Base-by-base conservation (phyloP, 306 rosid species). In the Ochetophila trinervis region DNA sequence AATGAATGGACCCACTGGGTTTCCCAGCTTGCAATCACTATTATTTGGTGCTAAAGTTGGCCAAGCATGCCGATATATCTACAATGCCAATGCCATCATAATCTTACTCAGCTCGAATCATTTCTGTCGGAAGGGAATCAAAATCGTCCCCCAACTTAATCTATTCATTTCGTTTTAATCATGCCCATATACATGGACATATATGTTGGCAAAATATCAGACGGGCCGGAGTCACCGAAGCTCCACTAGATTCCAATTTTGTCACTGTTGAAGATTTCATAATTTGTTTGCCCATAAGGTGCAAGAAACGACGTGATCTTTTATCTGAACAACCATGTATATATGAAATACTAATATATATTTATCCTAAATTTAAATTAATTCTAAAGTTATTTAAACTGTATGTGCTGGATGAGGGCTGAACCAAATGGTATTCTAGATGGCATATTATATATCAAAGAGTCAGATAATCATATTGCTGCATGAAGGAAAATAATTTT, bases 21-120 rank as follows among this genome's bases (percentile, higher is more conserved):
- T 53, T 59, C 19, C 44, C 66, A 64, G 53, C 47, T 12, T 14
- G 35, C 45, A 64, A 70, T 69, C 60, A 66, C 60, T 61, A 9
- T 32, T 40, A 42, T 69, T 62, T 62, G 63, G 59, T 24, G 53
- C 64, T 45, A 74, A 77, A 42, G 83, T 45, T 61, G 70, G 34
- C 66, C 21, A 71, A 71, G 74, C 83, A 74, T 77, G 76, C 71
- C 57, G 61, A 17, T 44, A 17, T 44, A 63, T 75, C 17, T 60
- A 65, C 66, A 5, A 42, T 60, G 22, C 42, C 45, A 40, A 60
- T 49, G 63, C 66, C 77, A 63, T 56, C 48, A 63, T 74, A 56
- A 63, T 67, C 66, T 24, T 65, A 30, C 68, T 42, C 72, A 52
- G 48, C 58, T 49, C 59, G 61, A 18, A 82, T 69, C 73, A 76